Conservation (phyloP, 2,329 filamentous ascomycete genomes). For the Neopestalotiopsis clavispora region DNA sequence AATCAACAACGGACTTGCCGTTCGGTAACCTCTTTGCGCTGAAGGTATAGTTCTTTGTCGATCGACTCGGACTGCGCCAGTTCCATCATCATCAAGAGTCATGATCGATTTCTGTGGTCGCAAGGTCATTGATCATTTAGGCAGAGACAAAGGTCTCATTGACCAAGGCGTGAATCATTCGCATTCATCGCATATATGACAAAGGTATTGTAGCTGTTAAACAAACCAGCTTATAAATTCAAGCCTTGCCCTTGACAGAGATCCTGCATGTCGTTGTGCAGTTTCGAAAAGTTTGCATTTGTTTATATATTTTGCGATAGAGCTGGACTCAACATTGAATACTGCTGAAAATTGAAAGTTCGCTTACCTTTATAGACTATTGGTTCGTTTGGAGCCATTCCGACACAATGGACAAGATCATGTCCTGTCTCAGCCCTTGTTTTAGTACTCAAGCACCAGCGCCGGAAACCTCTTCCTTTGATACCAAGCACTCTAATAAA, state of each 20-base stretch:
- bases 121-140: background rate
- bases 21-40: background rate
- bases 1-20: background rate
- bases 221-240: slow-evolving; percentile 1
- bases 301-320: background rate
- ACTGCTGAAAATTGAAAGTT: background rate
- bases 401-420: background rate
- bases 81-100: too few species aligned
- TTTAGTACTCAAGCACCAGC: background rate
- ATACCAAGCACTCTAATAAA: slow-evolving; percentile 4
- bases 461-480: background rate
- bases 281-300: background rate
- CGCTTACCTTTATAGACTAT: background rate
- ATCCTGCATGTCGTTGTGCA: background rate
- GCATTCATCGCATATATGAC: background rate
- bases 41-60: background rate
- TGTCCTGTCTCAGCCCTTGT: slow-evolving; percentile 4
- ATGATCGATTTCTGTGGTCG: too few species aligned
- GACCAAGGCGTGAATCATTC: background rate
- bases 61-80: background rate
- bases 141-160: slow-evolving; percentile 1
- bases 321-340: background rate
- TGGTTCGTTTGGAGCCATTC: too few species aligned
- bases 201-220: slow-evolving; percentile 9
- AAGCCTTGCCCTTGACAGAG: background rate